phyloP scores from a whole-genome alignment of 78 protist species.

The Guillardia theta region DNA sequence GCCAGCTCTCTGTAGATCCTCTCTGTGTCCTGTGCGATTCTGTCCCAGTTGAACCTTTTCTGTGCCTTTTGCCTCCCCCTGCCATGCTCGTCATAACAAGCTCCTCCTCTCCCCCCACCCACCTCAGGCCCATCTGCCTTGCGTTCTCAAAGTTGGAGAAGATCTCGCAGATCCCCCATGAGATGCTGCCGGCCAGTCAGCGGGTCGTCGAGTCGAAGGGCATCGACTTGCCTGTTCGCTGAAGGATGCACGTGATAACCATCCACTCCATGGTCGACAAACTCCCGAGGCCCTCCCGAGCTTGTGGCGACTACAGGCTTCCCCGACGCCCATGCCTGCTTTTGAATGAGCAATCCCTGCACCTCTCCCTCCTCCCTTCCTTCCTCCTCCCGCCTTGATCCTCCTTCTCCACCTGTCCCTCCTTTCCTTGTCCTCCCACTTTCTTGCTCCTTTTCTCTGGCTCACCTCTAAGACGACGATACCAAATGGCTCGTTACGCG shows the following conservation, averaged over 20 bases:
- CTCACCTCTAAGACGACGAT: conserved; percentile 4
- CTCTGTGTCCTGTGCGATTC: conserved; percentile 19
- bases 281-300: conserved; percentile 22
- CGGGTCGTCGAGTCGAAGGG: too few species aligned
- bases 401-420: too few species aligned
- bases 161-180: conserved; percentile 36
- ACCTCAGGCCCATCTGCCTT: neutral
- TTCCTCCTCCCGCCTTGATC: too few species aligned
- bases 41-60: conserved; percentile 20
- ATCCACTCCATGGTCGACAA: conserved; percentile 28
- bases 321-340: conserved; percentile 11
- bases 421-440: too few species aligned
- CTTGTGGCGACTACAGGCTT: conserved; percentile 36
- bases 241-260: conserved; percentile 35
- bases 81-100: neutral
- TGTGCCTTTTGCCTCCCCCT: conserved; percentile 10
- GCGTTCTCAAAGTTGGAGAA: neutral
- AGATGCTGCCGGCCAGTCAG: neutral
- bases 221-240: conserved; percentile 22
- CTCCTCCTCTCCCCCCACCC: neutral
- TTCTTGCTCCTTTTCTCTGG: too few species aligned
- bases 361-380: too few species aligned
- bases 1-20: conserved; percentile 34
- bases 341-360: too few species aligned
- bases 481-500: conserved; percentile 44